Evolutionary conservation across 1,284 basidiomycete genomes (phyloP).

Genomic region (Microbotryum silenes-acaulis): DNA sequence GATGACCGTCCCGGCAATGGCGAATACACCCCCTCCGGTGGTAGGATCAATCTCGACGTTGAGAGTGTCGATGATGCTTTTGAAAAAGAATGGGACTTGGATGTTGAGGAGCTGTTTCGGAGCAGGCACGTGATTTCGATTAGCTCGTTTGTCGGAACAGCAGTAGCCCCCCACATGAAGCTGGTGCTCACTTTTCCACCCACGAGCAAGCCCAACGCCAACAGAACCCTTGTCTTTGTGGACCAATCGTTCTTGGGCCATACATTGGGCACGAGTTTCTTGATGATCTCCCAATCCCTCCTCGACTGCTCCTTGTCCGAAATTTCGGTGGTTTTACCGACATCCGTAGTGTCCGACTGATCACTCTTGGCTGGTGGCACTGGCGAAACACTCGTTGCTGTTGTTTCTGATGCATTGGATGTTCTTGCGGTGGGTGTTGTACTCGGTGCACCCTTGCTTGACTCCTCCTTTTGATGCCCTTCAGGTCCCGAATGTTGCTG

Average conservation of each 20-base stretch:
- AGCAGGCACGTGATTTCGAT: too few species aligned
- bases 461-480: constrained; percentile 20
- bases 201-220: constrained; percentile 74
- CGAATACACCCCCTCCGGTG: constrained; percentile 61
- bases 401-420: neutral
- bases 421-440: neutral
- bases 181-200: constrained; percentile 64
- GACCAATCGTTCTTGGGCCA: constrained; percentile 51
- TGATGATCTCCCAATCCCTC: constrained; percentile 45
- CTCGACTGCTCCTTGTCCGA: constrained; percentile 27
- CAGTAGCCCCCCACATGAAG: too few species aligned
- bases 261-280: constrained; percentile 49
- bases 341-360: constrained; percentile 5
- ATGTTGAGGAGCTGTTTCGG: constrained; percentile 71
- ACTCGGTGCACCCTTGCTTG: neutral
- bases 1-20: constrained; percentile 79
- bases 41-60: constrained; percentile 73
- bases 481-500: constrained; percentile 29
- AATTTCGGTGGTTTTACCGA: constrained; percentile 5
- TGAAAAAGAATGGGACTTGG: constrained; percentile 95
- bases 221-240: constrained; percentile 63
- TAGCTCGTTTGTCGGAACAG: too few species aligned
- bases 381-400: neutral
- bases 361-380: neutral
- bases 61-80: constrained; percentile 77